phyloP scores from a whole-genome alignment of 352 stramenopile species.

The Phytopythium litorale region DNA sequence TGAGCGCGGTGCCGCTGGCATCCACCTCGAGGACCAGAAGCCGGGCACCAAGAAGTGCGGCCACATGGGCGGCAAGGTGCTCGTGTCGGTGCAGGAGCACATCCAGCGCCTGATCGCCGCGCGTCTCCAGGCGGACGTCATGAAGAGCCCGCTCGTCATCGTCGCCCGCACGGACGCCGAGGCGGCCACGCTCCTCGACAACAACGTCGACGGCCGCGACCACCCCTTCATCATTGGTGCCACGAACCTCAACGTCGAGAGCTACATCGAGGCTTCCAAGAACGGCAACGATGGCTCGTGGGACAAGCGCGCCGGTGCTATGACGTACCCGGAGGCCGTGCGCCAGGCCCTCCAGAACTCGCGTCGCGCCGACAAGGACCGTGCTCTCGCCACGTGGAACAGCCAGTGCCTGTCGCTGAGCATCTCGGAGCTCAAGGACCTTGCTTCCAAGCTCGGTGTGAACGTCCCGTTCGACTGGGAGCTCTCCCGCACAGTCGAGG shows the following conservation, averaged over 20 bases:
- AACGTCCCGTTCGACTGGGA: slow-evolving; percentile 95
- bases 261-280: slow-evolving; percentile 74
- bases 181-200: slow-evolving; percentile 96
- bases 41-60: slow-evolving; percentile 99
- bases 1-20: slow-evolving; percentile 95
- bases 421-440: slow-evolving; percentile 69
- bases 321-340: slow-evolving; percentile 96
- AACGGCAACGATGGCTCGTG: slow-evolving; percentile 76
- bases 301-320: slow-evolving; percentile 90
- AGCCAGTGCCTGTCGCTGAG: slow-evolving; percentile 71
- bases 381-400: slow-evolving; percentile 79
- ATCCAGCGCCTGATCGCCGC: slow-evolving; percentile 96
- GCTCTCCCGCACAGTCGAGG: slow-evolving; percentile 93
- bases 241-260: slow-evolving; percentile 89
- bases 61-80: slow-evolving; percentile 98
- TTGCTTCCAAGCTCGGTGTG: slow-evolving; percentile 76
- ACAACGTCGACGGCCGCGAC: slow-evolving; percentile 96
- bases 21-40: slow-evolving; percentile 99
- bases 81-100: slow-evolving; percentile 97
- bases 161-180: slow-evolving; percentile 97
- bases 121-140: slow-evolving; percentile 95
- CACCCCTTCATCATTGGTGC: slow-evolving; percentile 97
- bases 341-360: slow-evolving; percentile 68
- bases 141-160: slow-evolving; percentile 94
- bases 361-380: slow-evolving; percentile 48